These are phyloP conservation scores for Globisporangium middletonii DNA, from an alignment of 352 stramenopile genomes.

Conservation along the genomic window DNA sequence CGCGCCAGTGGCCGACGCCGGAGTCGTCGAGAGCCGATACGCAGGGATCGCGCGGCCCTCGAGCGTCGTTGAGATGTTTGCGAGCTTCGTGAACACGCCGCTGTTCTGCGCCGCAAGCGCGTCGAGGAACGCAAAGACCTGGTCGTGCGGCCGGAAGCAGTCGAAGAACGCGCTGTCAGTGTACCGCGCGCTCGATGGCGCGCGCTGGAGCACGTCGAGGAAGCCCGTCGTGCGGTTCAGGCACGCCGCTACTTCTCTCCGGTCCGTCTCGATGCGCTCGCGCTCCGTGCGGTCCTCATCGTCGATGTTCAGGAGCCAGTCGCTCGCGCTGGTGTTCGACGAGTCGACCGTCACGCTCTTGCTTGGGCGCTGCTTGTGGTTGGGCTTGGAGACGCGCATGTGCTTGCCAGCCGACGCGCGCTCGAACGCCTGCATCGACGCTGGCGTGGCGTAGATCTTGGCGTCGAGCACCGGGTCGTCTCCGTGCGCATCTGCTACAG, in stretches of 20 bases:
- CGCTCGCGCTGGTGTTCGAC: not conserved
- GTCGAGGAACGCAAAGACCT: constrained; percentile 63
- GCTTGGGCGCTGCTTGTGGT: not conserved
- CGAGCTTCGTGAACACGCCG: constrained; percentile 43
- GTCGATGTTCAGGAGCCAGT: constrained; percentile 4
- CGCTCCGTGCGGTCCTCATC: not conserved
- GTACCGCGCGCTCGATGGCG: constrained; percentile 14
- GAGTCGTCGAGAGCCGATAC: constrained; percentile 50
- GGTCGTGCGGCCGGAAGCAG: constrained; percentile 57
- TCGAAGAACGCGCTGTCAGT: constrained; percentile 57
- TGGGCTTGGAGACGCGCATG: not conserved
- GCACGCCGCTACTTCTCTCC: constrained; percentile 36
- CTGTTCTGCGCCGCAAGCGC: constrained; percentile 33
- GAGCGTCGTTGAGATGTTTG: constrained; percentile 44
- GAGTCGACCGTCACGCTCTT: constrained; percentile 2
- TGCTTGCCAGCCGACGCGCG: not conserved
- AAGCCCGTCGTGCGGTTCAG: constrained; percentile 43
- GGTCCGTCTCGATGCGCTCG: constrained; percentile 25
- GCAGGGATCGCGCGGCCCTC: constrained; percentile 47
- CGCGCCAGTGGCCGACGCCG: not conserved
- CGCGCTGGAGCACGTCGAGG: constrained; percentile 20
- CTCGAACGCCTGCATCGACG: constrained; percentile 6
- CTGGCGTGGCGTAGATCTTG: constrained; percentile 9
- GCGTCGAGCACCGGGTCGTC: constrained; percentile 6
- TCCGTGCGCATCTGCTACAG: not conserved